Conservation (phyloP, 768 basidiomycete species). For the Lactarius psammicola region DNA sequence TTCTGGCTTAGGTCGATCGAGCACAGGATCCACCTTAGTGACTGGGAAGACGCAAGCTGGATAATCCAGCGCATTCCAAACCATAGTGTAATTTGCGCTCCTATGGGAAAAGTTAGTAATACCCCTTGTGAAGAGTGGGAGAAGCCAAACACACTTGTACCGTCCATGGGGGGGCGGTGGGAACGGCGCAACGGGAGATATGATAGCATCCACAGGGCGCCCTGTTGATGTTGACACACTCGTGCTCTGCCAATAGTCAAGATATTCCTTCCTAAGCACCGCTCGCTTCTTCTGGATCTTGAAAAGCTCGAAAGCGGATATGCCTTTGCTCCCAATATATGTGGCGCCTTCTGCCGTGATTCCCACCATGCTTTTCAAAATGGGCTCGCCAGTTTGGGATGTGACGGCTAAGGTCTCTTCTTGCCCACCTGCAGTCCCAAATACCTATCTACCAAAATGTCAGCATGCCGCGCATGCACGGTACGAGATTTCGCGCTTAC, state of each 20-base stretch:
- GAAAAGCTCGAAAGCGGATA: constrained; percentile 41
- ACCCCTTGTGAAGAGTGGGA: neutral
- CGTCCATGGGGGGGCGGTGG: constrained; percentile 47
- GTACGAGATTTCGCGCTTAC: constrained; percentile 17
- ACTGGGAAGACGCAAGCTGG: constrained; percentile 47
- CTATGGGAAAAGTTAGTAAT: constrained; percentile 30
- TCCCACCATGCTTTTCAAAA: constrained; percentile 24
- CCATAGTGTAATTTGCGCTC: constrained; percentile 45
- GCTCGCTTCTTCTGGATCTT: constrained; percentile 45
- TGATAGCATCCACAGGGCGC: constrained; percentile 52
- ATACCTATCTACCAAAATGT: constrained; percentile 17
- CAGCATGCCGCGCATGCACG: neutral
- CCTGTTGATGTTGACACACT: constrained; percentile 44
- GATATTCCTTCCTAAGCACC: constrained; percentile 43
- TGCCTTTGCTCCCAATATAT: constrained; percentile 13
- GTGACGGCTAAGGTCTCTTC: constrained; percentile 16
- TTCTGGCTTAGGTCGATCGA: constrained; percentile 39
- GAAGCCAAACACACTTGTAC: constrained; percentile 37
- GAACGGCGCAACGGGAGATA: constrained; percentile 45
- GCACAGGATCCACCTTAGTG: constrained; percentile 42
- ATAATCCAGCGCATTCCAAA: constrained; percentile 51
- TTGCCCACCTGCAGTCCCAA: constrained; percentile 24
- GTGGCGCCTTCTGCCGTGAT: neutral
- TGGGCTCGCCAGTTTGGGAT: constrained; percentile 25
- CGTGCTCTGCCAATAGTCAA: constrained; percentile 52